These are phyloP conservation scores for Talaromyces stipitatus DNA, from an alignment of 495 filamentous ascomycete genomes.

Conservation along the genomic window DNA sequence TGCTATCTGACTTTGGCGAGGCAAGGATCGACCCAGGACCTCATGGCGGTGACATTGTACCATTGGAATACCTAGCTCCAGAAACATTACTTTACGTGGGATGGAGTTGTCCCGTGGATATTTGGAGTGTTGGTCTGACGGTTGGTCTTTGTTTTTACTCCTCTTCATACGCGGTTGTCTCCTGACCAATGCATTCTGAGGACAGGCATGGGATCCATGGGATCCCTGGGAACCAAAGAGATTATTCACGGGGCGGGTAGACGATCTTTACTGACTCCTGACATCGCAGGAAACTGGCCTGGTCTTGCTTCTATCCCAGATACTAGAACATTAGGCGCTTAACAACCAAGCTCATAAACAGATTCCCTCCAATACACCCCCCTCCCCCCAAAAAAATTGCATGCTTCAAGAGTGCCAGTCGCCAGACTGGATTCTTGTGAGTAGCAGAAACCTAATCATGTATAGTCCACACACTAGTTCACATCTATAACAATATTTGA, in stretches of 20 bases:
- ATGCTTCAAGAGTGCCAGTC: not conserved
- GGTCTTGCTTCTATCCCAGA: constrained; percentile 19
- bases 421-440: not conserved
- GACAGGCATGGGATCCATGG: constrained; percentile 13
- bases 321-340: constrained; percentile 14
- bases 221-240: constrained; percentile 17
- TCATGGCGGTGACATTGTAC: constrained; percentile 24
- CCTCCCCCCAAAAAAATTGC: too few relatives aligned
- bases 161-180: not conserved
- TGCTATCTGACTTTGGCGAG: constrained; percentile 34
- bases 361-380: too few relatives aligned
- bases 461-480: not conserved
- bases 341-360: too few relatives aligned
- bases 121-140: constrained; percentile 30
- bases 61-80: constrained; percentile 26
- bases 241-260: constrained; percentile 15
- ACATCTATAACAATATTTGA: too few relatives aligned
- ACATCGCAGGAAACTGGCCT: constrained; percentile 14
- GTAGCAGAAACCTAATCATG: not conserved
- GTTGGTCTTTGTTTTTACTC: constrained; percentile 21
- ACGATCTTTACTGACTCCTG: constrained; percentile 8
- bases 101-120: constrained; percentile 33
- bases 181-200: not conserved
- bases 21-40: constrained; percentile 20
- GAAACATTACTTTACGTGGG: constrained; percentile 27